Percentiles rank a stretch among this genome's conserved stretches.
phyloP scores from a whole-genome alignment of 805 yeast genomes.

The Jamesozyma hellenica region DNA sequence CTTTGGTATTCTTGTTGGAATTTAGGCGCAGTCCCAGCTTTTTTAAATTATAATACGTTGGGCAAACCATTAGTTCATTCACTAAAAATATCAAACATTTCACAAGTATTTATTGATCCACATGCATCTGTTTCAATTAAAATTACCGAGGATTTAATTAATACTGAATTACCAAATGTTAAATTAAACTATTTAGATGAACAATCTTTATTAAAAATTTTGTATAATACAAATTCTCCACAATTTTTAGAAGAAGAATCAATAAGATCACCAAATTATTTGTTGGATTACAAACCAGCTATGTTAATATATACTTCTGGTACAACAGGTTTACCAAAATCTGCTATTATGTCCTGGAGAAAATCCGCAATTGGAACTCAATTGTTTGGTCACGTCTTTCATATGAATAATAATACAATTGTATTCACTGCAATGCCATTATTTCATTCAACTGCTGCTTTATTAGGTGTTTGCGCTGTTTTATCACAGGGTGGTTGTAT shows the following conservation, averaged over 20 bases:
- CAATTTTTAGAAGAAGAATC: conserved; percentile 45
- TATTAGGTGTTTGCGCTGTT: conserved; percentile 71
- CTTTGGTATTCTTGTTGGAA: conserved; percentile 86
- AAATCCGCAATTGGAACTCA: conserved; percentile 64
- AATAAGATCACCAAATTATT: conserved; percentile 44
- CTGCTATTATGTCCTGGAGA: conserved; percentile 89
- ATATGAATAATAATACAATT: conserved; percentile 42
- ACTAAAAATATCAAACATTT: conserved; percentile 53
- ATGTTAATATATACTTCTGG: conserved; percentile 84
- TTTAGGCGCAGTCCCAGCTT: conserved; percentile 81
- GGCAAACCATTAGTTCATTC: conserved; percentile 75
- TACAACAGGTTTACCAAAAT: conserved; percentile 89
- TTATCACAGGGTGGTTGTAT: conserved; percentile 61
- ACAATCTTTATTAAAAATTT: conserved; percentile 33
- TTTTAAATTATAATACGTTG: conserved; percentile 68
- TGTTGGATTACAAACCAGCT: conserved; percentile 52
- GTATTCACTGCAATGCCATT: conserved; percentile 91
- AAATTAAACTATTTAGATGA: conserved; percentile 45
- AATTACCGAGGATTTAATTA: conserved; percentile 40
- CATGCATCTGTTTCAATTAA: conserved; percentile 46
- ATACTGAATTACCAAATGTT: no score
- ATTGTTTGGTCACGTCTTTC: conserved; percentile 60
- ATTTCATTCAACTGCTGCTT: conserved; percentile 89
- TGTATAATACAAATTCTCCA: conserved; percentile 35
- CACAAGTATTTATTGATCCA: conserved; percentile 65